These are phyloP conservation scores for Nectriaceae sp. DNA, from an alignment of 2,329 filamentous ascomycete species.

Conservation along the genomic window DNA sequence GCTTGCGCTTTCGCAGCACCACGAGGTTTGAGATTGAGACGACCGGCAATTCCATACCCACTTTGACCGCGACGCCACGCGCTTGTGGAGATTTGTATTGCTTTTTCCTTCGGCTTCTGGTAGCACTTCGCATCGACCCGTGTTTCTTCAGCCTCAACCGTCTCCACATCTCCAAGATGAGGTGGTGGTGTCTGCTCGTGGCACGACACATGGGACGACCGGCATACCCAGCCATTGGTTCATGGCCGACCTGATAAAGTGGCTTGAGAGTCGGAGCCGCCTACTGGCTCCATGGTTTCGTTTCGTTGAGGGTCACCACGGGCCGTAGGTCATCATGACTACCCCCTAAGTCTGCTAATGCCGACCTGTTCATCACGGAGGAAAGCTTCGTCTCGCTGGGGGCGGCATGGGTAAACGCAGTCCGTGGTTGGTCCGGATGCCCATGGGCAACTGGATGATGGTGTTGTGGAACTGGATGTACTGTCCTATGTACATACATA, in stretches of 20 bases:
- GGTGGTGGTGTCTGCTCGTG: conserved; percentile 14
- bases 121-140: conserved; percentile 22
- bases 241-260: conserved; percentile 12
- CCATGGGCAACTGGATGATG: background rate
- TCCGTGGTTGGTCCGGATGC: background rate
- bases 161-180: conserved; percentile 16
- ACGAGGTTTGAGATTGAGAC: conserved; percentile 6
- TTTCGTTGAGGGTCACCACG: conserved; percentile 18
- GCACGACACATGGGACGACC: conserved; percentile 29
- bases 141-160: conserved; percentile 27
- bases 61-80: conserved; percentile 20
- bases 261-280: conserved; percentile 21
- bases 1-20: too few relatives aligned
- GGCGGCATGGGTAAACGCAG: background rate
- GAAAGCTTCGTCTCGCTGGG: background rate
- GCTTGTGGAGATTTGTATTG: conserved; percentile 25
- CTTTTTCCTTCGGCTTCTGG: conserved; percentile 24
- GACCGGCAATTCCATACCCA: conserved; percentile 20
- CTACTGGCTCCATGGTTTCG: conserved; percentile 15
- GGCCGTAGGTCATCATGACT: conserved; percentile 9
- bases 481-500: too few relatives aligned
- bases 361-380: too few relatives aligned
- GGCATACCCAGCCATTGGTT: conserved; percentile 20
- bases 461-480: too few relatives aligned
- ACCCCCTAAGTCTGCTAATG: too few relatives aligned